Percentiles rank a stretch among this genome's conserved stretches.
These are phyloP conservation scores for Daldinia grandis DNA, from an alignment of 495 filamentous ascomycete species.

Conservation along the genomic window DNA sequence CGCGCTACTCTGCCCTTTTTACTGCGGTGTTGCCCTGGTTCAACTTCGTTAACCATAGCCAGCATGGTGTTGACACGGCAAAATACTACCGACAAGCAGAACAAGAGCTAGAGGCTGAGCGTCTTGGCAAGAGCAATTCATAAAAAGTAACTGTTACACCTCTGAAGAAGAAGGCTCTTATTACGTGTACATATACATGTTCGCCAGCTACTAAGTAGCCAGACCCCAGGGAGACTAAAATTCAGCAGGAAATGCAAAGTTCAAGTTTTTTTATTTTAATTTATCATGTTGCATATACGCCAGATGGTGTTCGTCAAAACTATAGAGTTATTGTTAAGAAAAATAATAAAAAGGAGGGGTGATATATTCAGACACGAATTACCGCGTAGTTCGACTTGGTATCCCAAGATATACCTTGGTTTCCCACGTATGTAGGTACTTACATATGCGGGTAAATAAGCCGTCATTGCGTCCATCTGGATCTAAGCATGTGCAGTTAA, in stretches of 20 bases:
- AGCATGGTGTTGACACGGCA: slow-evolving; percentile 96
- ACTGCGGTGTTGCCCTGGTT: slow-evolving; percentile 89
- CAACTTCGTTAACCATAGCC: slow-evolving; percentile 96
- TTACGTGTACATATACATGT: slow-evolving; percentile 31
- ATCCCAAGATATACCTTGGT: neutral
- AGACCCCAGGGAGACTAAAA: neutral
- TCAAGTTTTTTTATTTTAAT: neutral
- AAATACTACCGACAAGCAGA: slow-evolving; percentile 99
- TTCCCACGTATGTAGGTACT: neutral
- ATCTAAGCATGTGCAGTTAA: neutral
- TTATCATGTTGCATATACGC: neutral
- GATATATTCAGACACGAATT: neutral
- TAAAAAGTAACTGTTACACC: neutral
- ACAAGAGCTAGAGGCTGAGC: slow-evolving; percentile 86
- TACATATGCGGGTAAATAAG: neutral
- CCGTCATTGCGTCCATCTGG: neutral
- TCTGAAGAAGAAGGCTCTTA: slow-evolving; percentile 6
- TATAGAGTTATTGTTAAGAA: neutral
- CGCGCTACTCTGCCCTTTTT: slow-evolving; percentile 85
- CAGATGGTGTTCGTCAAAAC: neutral
- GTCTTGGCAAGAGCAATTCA: slow-evolving; percentile 44
- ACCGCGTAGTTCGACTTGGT: neutral
- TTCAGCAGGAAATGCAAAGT: slow-evolving; percentile 14
- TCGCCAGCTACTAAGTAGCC: slow-evolving; percentile 17
- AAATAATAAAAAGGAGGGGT: neutral